Evolutionary conservation across 257 asterid species (phyloP).

Genomic region (Solanum paucissectum): DNA sequence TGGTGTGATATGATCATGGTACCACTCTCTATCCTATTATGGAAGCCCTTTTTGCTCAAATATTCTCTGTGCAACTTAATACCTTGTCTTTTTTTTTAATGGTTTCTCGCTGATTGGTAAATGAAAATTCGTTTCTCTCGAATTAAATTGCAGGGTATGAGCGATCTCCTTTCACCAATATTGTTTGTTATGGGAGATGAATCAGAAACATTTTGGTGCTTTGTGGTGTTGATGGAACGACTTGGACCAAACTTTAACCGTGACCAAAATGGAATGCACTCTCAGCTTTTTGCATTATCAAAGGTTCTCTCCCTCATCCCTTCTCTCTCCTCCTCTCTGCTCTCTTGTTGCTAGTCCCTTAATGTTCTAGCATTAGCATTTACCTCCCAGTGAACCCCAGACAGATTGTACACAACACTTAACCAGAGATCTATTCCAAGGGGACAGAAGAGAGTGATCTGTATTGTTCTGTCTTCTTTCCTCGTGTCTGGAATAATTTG

Average conservation of each 20-base stretch:
- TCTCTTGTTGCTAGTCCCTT: background rate
- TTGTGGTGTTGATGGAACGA: conserved; percentile 83
- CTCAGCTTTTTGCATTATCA: conserved; percentile 91
- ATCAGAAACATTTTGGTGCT: conserved; percentile 96
- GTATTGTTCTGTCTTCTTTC: background rate
- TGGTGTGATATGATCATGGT: background rate
- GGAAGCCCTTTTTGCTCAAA: background rate
- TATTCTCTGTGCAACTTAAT: background rate
- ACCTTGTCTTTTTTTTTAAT: background rate
- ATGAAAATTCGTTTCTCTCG: background rate
- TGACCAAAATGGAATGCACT: conserved; percentile 97
- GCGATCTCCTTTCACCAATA: conserved; percentile 95
- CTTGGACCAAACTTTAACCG: conserved; percentile 98
- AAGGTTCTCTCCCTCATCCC: conserved; percentile 46
- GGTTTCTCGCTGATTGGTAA: conserved; percentile 1
- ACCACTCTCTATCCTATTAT: background rate
- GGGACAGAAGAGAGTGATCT: background rate
- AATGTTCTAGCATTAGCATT: background rate
- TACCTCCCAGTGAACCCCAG: background rate
- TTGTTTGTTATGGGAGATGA: conserved; percentile 87
- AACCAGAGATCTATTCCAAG: background rate
- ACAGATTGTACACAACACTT: background rate
- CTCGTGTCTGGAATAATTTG: background rate
- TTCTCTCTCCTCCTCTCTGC: background rate
- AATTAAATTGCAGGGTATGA: conserved; percentile 72